phyloP scores from a whole-genome alignment of 148 eudicot species.

The Amaranthus palmeri region DNA sequence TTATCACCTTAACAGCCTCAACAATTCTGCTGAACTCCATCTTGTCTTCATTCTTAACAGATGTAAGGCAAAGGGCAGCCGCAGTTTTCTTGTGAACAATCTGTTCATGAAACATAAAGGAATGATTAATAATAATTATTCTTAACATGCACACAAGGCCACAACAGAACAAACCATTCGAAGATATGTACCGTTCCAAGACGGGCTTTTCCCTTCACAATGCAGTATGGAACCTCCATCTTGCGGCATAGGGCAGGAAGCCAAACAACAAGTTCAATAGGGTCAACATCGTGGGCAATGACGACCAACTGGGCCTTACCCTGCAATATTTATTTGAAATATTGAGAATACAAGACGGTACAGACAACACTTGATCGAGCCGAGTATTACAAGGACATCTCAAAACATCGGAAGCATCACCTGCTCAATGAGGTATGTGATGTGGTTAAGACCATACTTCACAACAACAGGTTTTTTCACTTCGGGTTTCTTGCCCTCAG shows the following conservation, averaged over 20 bases:
- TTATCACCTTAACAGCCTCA: slow-evolving; percentile 79
- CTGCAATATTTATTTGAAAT: slow-evolving; percentile 28
- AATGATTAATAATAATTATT: not conserved
- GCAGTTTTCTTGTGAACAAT: slow-evolving; percentile 87
- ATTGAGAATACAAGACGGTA: not conserved
- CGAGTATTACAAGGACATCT: not conserved
- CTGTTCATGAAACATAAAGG: slow-evolving; percentile 22
- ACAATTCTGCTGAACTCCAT: slow-evolving; percentile 79
- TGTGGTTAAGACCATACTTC: slow-evolving; percentile 86
- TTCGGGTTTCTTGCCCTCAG: slow-evolving; percentile 75
- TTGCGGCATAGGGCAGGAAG: slow-evolving; percentile 89
- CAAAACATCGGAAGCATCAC: slow-evolving; percentile 15
- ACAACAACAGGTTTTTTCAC: slow-evolving; percentile 85
- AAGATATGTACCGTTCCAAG: slow-evolving; percentile 52
- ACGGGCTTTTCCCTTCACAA: slow-evolving; percentile 90
- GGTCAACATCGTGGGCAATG: slow-evolving; percentile 96
- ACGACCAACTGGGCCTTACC: slow-evolving; percentile 91
- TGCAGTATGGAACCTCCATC: slow-evolving; percentile 95
- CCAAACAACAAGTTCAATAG: slow-evolving; percentile 94
- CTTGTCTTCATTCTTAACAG: slow-evolving; percentile 83
- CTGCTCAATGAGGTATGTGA: slow-evolving; percentile 89
- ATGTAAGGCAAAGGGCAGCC: slow-evolving; percentile 62
- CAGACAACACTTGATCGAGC: not conserved
- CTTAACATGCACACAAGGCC: not conserved
- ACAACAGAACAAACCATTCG: not conserved